These are phyloP conservation scores for Citrus australasica DNA, from an alignment of 345 rosid species.

Conservation along the genomic window DNA sequence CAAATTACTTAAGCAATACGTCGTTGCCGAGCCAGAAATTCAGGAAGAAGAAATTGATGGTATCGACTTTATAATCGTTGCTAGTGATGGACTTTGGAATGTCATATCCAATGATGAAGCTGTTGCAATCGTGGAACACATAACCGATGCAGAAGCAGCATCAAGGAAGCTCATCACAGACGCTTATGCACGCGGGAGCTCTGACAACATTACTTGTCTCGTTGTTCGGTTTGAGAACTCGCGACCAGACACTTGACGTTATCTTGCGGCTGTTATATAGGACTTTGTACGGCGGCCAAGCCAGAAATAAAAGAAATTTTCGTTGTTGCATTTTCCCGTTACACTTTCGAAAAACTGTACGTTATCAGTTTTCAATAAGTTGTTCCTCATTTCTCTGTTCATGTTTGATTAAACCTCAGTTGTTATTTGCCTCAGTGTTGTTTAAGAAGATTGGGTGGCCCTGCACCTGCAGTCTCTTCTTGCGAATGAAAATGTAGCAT, in stretches of 20 bases:
- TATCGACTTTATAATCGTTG: constrained; percentile 52
- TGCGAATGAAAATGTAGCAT: not conserved
- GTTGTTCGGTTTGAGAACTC: constrained; percentile 37
- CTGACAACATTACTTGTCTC: constrained; percentile 52
- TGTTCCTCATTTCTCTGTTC: not conserved
- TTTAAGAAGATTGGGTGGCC: no score
- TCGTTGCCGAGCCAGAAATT: constrained; percentile 70
- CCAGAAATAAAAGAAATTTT: not conserved
- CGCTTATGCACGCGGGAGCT: constrained; percentile 42
- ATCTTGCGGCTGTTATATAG: not conserved
- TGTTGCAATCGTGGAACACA: constrained; percentile 33
- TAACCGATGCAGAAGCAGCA: constrained; percentile 42
- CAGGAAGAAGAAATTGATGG: constrained; percentile 54
- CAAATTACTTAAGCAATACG: constrained; percentile 51
- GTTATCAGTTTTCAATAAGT: constrained; percentile 1
- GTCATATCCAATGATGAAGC: constrained; percentile 57
- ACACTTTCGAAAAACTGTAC: not conserved
- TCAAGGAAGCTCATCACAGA: constrained; percentile 42
- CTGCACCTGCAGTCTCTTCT: no score
- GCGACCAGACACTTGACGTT: not conserved
- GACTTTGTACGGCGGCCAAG: not conserved
- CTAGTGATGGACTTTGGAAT: constrained; percentile 67
- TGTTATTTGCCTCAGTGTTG: not conserved
- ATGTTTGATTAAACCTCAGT: not conserved
- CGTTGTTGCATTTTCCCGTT: not conserved